Percentiles rank a stretch among this genome's conserved stretches.
Conservation (phyloP, 495 filamentous ascomycete genomes). For the Elasticomyces elasticus region DNA sequence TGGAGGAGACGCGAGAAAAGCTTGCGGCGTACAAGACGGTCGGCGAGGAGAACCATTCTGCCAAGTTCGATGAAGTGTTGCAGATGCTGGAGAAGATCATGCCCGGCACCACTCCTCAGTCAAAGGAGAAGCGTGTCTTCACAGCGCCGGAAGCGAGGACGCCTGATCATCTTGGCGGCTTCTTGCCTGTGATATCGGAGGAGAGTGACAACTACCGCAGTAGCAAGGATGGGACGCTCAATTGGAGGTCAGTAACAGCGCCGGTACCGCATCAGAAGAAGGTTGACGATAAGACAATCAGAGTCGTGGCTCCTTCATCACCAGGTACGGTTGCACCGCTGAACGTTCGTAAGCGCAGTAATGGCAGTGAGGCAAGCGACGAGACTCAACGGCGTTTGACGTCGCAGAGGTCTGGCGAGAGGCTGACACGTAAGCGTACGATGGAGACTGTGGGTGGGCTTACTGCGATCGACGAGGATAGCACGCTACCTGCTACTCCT, state of each 20-base stretch:
- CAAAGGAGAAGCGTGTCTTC: conserved; percentile 33
- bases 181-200: conserved; percentile 33
- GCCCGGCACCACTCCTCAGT: conserved; percentile 1
- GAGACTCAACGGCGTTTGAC: conserved; percentile 4
- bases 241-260: conserved; percentile 31
- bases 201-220: conserved; percentile 27
- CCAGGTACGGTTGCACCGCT: conserved; percentile 29
- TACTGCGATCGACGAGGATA: conserved; percentile 16
- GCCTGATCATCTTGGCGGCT: conserved; percentile 18
- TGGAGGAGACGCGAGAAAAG: conserved; percentile 48
- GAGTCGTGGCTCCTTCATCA: conserved; percentile 28
- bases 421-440: conserved; percentile 5
- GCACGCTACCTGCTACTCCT: conserved; percentile 3
- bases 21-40: conserved; percentile 39
- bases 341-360: conserved; percentile 35
- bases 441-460: conserved; percentile 10
- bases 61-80: conserved; percentile 49
- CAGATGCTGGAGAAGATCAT: conserved; percentile 22
- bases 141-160: conserved; percentile 38
- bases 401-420: conserved; percentile 14
- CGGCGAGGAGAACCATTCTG: conserved; percentile 21
- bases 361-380: conserved; percentile 18
- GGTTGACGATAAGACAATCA: conserved; percentile 28
- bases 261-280: conserved; percentile 23
- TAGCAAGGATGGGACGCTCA: conserved; percentile 15